These are phyloP conservation scores for Entomortierella parvispora DNA, from an alignment of 192 early-diverging fungal species.

Conservation along the genomic window DNA sequence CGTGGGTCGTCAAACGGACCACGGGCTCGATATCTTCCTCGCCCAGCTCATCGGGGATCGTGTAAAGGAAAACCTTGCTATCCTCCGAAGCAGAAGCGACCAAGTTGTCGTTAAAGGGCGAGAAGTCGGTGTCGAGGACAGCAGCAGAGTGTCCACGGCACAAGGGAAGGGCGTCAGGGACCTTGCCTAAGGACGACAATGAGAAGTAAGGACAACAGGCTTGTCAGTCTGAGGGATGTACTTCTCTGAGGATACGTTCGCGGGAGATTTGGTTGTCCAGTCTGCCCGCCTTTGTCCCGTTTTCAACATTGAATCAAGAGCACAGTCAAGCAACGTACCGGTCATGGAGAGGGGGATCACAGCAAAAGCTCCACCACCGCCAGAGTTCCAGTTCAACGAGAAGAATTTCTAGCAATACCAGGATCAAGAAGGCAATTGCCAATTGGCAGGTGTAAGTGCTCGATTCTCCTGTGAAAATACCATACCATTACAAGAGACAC, in stretches of 20 bases:
- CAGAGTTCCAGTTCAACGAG: slow-evolving; percentile 83
- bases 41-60: slow-evolving; percentile 83
- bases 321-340: slow-evolving; percentile 60
- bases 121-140: slow-evolving; percentile 98
- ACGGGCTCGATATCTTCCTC: slow-evolving; percentile 81
- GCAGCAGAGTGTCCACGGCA: slow-evolving; percentile 93
- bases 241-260: no score
- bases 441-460: no score
- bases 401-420: slow-evolving; percentile 65
- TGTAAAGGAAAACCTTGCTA: slow-evolving; percentile 95
- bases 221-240: background rate
- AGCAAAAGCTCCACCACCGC: slow-evolving; percentile 95
- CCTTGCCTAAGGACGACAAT: slow-evolving; percentile 74
- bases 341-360: slow-evolving; percentile 83
- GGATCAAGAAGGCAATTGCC: background rate
- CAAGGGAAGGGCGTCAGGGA: slow-evolving; percentile 86
- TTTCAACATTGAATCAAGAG: no score
- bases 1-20: slow-evolving; percentile 85
- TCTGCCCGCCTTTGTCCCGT: background rate
- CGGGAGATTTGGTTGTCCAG: slow-evolving; percentile 2
- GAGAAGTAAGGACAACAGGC: background rate
- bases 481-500: no score
- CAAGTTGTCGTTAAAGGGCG: slow-evolving; percentile 97
- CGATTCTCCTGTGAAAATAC: no score
- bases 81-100: slow-evolving; percentile 88